Base-by-base conservation (phyloP, 1,139 yeast species). In the Pneumocystis canis region DNA sequence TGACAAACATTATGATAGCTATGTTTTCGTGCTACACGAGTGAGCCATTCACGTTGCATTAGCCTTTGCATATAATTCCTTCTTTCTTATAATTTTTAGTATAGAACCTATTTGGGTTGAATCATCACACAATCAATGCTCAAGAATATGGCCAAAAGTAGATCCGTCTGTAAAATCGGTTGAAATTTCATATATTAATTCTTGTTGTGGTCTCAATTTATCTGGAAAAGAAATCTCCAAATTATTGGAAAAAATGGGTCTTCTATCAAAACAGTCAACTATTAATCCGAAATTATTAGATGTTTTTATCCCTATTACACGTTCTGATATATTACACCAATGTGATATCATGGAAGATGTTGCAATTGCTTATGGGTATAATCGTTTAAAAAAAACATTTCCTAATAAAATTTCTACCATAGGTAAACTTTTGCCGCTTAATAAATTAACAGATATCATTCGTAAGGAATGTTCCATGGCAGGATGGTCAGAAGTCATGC, bases 271-370 rank as follows among this genome's bases (percentile, higher is more conserved):
- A 37, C 83, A 83, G 39, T 77, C 85, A 3, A 66, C 75, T 5
- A 71, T 73, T 3, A 80, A 83, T 67, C 70, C 77, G 28, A 80
- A 83, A 67, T 68, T 81, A 57, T 72, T 90, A 64, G 84, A 85
- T 64, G 95, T 92, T 63, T 73, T 77, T 59, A 82, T 92, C 66
- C 98, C 99, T 68, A 84, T 89, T 70, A 92, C 98, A 59, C 85
- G 99, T 78, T 84, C 97, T 9, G 99, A 94, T 75, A 82, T 94
- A 67, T 81, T 94, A 71, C 99, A 94, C 75, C 96, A 89, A 75
- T 92, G 98, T 80, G 99, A 94, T 76, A 86, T 94, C 69, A 87
- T 94, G 96, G 99, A 94, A 76, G 99, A 94, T 75, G 96, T 90
- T 60, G 98, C 97, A 62, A 86, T 94, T 73, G 95, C 89, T 41